These are phyloP conservation scores for Aspergillus indologenus DNA, from an alignment of 495 filamentous ascomycete species.

Conservation along the genomic window DNA sequence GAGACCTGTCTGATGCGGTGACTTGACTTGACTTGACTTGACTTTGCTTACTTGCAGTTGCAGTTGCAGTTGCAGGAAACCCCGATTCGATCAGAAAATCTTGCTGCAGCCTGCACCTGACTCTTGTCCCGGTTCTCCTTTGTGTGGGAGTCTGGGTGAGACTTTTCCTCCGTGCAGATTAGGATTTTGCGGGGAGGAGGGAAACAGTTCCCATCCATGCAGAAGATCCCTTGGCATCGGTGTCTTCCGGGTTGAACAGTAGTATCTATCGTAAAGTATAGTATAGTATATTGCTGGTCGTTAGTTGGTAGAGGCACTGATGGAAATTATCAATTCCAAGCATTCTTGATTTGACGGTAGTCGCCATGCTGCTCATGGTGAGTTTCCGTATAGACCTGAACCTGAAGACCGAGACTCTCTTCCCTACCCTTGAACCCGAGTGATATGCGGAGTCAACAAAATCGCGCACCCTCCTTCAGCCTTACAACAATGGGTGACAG, in stretches of 20 bases:
- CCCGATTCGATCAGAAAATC: background rate
- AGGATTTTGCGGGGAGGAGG: background rate
- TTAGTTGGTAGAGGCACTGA: no score
- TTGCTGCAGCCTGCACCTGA: background rate
- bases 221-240: slow-evolving; percentile 18
- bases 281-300: no score
- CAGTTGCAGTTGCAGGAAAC: background rate
- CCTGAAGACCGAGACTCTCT: no score
- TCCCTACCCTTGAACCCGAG: background rate
- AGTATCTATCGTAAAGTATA: no score
- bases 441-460: background rate
- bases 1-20: background rate
- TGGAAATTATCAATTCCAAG: no score
- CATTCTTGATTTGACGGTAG: background rate
- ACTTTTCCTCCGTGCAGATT: background rate
- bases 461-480: background rate
- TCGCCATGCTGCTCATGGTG: background rate
- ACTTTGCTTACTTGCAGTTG: background rate
- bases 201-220: slow-evolving; percentile 8
- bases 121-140: background rate
- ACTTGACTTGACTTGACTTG: background rate
- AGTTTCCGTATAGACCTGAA: no score
- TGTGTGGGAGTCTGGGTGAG: background rate
- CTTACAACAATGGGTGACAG: background rate
- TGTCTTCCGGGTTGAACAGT: slow-evolving; percentile 1